Conservation (phyloP, 768 basidiomycete species). For the Macrolepiota fuliginosa region DNA sequence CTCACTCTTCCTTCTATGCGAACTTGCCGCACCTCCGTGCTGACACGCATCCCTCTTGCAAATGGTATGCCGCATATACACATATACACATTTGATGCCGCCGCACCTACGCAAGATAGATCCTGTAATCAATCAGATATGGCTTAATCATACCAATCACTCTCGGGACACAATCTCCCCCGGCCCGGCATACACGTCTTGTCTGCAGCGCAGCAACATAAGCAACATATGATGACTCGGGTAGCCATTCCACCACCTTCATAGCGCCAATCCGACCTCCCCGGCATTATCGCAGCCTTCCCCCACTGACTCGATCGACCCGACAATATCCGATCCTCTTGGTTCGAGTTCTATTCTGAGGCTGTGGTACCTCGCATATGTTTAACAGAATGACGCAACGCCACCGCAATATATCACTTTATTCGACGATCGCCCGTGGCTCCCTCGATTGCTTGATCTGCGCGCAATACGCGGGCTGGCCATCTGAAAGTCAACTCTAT, state of each 20-base stretch:
- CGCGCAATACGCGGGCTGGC: not conserved
- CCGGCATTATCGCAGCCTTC: not conserved
- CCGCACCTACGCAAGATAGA: not conserved
- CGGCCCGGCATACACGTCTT: not conserved
- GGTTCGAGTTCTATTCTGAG: not conserved
- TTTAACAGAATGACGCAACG: not conserved
- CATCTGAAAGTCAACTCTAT: too few relatives aligned
- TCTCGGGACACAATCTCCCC: not conserved
- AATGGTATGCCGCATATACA: too few relatives aligned
- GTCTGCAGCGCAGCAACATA: not conserved
- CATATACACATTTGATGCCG: not conserved
- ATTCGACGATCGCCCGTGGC: not conserved
- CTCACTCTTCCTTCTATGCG: not conserved
- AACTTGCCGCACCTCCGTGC: not conserved
- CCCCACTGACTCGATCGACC: constrained; percentile 1
- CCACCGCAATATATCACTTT: not conserved
- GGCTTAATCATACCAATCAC: not conserved
- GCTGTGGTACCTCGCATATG: not conserved
- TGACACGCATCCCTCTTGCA: too few relatives aligned
- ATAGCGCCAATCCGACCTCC: not conserved
- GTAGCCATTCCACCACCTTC: too few relatives aligned
- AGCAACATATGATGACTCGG: too few relatives aligned
- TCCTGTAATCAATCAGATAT: not conserved
- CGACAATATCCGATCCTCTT: not conserved
- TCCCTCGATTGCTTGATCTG: not conserved